Evolutionary conservation across 768 basidiomycete genomes (phyloP).

Genomic region (Macrolepiota fuliginosa): DNA sequence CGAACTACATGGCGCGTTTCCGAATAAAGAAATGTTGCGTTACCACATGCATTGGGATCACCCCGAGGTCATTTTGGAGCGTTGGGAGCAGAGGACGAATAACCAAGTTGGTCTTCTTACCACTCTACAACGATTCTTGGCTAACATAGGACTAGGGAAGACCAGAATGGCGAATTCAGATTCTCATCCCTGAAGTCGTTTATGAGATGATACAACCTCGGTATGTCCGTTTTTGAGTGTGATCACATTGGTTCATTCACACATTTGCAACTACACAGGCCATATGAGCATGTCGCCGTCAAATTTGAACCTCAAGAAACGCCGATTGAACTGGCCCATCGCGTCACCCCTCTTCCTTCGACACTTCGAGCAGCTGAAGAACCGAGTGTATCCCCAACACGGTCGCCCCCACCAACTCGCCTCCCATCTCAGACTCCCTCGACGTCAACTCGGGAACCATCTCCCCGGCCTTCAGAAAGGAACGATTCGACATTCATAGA

Average conservation of each 20-base stretch:
- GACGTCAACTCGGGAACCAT: not conserved
- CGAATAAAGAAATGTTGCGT: constrained; percentile 11
- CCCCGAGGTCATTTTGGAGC: constrained; percentile 11
- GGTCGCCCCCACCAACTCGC: not conserved
- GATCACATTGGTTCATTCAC: not conserved
- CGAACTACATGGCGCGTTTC: constrained; percentile 14
- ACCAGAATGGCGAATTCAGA: constrained; percentile 10
- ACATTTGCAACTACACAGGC: not conserved
- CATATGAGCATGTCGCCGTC: not conserved
- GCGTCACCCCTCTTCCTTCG: not conserved
- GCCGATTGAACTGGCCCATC: not conserved
- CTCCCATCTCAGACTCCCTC: not conserved
- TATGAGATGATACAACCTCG: not conserved
- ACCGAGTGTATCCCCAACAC: not conserved
- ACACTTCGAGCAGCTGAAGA: not conserved
- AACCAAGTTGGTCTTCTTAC: not conserved
- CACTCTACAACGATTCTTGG: no score
- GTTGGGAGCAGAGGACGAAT: constrained; percentile 14
- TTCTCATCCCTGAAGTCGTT: constrained; percentile 6
- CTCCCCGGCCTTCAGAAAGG: not conserved
- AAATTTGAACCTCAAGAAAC: constrained; percentile 5
- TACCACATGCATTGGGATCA: constrained; percentile 17
- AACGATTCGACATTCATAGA: not conserved
- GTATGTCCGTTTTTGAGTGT: not conserved
- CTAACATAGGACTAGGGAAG: not conserved